Evolutionary conservation across 345 rosid species (phyloP).

Genomic region (Noccaea caerulescens): DNA sequence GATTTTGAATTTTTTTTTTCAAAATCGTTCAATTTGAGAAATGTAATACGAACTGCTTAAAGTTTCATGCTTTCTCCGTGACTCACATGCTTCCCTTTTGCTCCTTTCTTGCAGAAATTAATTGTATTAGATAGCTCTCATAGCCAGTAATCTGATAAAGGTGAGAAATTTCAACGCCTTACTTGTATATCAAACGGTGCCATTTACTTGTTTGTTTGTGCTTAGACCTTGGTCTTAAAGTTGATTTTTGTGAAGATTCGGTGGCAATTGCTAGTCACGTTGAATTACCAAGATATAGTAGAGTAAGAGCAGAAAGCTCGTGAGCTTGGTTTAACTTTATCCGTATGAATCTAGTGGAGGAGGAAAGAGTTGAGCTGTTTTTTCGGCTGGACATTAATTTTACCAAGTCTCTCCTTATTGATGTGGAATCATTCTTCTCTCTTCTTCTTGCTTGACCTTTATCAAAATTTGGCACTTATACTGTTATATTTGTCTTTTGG

Average conservation of each 20-base stretch:
- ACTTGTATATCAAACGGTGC: slow-evolving; percentile 21
- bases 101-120: slow-evolving; percentile 47
- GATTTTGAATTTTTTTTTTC: slow-evolving; percentile 22
- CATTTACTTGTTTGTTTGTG: slow-evolving; percentile 37
- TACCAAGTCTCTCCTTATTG: slow-evolving; percentile 41
- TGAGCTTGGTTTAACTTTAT: slow-evolving; percentile 54
- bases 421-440: slow-evolving; percentile 38
- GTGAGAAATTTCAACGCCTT: slow-evolving; percentile 40
- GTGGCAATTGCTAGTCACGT: slow-evolving; percentile 50
- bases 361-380: slow-evolving; percentile 47
- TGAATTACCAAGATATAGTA: slow-evolving; percentile 38
- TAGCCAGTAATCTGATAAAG: slow-evolving; percentile 44
- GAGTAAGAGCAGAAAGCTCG: slow-evolving; percentile 59
- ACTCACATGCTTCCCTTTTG: slow-evolving; percentile 43
- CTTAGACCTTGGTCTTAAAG: slow-evolving; percentile 40
- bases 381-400: slow-evolving; percentile 64
- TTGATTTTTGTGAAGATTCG: slow-evolving; percentile 40
- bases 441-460: slow-evolving; percentile 43
- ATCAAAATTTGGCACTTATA: slow-evolving; percentile 30
- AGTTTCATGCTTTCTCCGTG: slow-evolving; percentile 61
- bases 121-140: slow-evolving; percentile 44
- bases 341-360: slow-evolving; percentile 54
- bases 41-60: slow-evolving; percentile 38
- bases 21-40: slow-evolving; percentile 31
- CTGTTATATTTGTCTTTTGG: slow-evolving; percentile 28